Evolutionary conservation across 345 rosid species (phyloP).

Genomic region (Eucalyptus coolabah): DNA sequence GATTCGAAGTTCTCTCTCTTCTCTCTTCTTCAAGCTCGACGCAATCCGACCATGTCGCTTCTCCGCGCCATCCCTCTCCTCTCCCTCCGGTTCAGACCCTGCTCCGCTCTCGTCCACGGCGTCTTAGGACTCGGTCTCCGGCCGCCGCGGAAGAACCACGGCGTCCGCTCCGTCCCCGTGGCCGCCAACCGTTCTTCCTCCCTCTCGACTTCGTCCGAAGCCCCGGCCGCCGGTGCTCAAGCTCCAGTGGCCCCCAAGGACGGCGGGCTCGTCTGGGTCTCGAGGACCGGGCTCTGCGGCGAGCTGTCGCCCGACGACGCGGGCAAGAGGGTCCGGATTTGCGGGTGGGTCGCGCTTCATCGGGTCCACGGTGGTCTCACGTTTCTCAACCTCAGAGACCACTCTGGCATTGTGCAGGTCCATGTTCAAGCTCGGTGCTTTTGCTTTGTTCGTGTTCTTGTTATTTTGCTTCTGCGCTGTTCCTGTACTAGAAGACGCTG

Average conservation of each 20-base stretch:
- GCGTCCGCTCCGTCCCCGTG: neutral
- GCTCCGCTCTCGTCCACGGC: slow-evolving; percentile 15
- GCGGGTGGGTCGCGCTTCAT: slow-evolving; percentile 97
- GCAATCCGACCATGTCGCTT: slow-evolving; percentile 19
- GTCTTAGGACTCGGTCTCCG: neutral
- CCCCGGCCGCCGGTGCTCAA: slow-evolving; percentile 1
- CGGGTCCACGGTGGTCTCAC: slow-evolving; percentile 89
- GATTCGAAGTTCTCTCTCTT: neutral
- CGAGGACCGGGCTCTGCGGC: slow-evolving; percentile 59
- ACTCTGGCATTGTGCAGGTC: slow-evolving; percentile 91
- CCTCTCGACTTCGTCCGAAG: neutral
- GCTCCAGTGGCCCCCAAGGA: neutral
- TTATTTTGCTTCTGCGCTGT: neutral
- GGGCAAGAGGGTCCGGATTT: slow-evolving; percentile 73
- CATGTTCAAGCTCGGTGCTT: neutral
- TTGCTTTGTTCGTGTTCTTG: neutral
- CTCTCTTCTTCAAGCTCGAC: neutral
- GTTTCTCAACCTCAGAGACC: slow-evolving; percentile 92
- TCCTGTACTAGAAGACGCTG: neutral
- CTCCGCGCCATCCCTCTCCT: slow-evolving; percentile 17
- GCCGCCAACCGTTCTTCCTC: neutral
- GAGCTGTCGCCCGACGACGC: slow-evolving; percentile 48
- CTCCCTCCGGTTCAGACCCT: slow-evolving; percentile 12
- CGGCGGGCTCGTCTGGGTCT: slow-evolving; percentile 53
- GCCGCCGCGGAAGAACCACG: neutral